A percentile compares a stretch with the other conserved stretches of the same genome.
phyloP scores from a whole-genome alignment of 371 early-diverging fungal genomes.

The Encephalitozoon cuniculi region DNA sequence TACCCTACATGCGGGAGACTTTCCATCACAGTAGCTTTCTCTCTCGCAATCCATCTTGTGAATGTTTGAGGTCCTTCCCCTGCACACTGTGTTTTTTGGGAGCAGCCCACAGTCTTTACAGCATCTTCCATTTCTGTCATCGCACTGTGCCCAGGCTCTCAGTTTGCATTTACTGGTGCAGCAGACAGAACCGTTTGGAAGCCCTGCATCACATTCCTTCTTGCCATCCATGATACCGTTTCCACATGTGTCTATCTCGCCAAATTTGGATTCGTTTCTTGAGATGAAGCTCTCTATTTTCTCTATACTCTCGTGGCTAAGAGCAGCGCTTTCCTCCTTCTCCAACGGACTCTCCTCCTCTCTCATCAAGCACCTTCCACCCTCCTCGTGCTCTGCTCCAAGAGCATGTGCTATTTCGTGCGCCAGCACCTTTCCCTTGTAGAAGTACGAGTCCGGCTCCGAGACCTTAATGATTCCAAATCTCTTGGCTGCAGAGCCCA shows the following conservation, averaged over 20 bases:
- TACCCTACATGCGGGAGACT: neutral
- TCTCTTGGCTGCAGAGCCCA: neutral
- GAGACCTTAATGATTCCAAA: neutral
- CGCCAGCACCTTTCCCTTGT: conserved; percentile 33
- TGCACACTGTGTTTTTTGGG: neutral
- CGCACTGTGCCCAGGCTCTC: neutral
- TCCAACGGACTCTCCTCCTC: neutral
- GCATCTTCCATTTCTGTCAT: neutral
- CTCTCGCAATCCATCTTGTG: neutral
- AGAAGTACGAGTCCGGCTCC: neutral
- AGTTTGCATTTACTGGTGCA: conserved; percentile 1
- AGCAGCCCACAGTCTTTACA: neutral
- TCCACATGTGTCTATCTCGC: neutral
- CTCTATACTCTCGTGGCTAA: neutral
- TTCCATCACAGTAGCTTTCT: neutral
- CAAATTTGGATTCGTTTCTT: neutral
- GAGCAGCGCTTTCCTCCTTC: neutral
- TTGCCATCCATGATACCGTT: neutral
- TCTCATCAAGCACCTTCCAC: neutral
- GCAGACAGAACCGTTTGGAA: neutral
- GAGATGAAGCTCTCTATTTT: neutral
- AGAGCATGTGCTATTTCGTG: conserved; percentile 40
- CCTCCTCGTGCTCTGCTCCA: conserved; percentile 21
- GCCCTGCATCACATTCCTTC: conserved; percentile 11
- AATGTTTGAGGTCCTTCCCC: neutral